Conservation (phyloP, 176 grass and related monocot species). For the Aegilops longissima region DNA sequence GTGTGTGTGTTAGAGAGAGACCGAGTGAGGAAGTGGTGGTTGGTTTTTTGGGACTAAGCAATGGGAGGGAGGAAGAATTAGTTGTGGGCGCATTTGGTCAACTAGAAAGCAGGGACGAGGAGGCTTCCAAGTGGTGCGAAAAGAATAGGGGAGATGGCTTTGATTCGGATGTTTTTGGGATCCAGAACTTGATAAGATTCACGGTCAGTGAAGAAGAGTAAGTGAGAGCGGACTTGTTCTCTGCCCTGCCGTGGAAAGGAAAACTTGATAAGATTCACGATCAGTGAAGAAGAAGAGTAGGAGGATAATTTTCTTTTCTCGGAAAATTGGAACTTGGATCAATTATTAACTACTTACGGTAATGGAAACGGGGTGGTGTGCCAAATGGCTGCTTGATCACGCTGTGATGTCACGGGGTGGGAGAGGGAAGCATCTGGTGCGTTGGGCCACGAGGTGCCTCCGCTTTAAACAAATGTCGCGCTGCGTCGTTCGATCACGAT, state of each 20-base stretch:
- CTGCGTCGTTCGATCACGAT: not conserved
- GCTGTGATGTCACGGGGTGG: not conserved
- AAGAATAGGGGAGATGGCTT: too few species aligned
- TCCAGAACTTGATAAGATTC: not conserved
- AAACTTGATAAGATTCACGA: not conserved
- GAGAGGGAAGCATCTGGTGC: not conserved
- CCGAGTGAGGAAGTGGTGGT: not conserved
- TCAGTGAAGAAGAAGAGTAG: not conserved
- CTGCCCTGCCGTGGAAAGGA: not conserved
- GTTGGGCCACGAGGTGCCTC: not conserved
- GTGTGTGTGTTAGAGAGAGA: not conserved
- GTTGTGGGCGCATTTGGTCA: not conserved
- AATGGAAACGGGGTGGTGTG: not conserved
- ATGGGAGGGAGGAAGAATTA: not conserved
- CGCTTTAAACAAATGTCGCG: not conserved
- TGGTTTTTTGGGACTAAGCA: slow-evolving; percentile 32
- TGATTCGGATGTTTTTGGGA: too few species aligned
- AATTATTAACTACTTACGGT: not conserved
- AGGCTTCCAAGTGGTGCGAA: slow-evolving; percentile 9
- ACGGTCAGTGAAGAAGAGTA: not conserved
- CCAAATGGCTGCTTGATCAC: not conserved
- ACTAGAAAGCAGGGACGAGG: not conserved
- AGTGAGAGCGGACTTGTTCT: not conserved
- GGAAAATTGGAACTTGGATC: not conserved
- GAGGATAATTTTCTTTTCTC: too few species aligned